Conservation (phyloP, 2,329 filamentous ascomycete genomes). For the Achaetomium macrosporum region DNA sequence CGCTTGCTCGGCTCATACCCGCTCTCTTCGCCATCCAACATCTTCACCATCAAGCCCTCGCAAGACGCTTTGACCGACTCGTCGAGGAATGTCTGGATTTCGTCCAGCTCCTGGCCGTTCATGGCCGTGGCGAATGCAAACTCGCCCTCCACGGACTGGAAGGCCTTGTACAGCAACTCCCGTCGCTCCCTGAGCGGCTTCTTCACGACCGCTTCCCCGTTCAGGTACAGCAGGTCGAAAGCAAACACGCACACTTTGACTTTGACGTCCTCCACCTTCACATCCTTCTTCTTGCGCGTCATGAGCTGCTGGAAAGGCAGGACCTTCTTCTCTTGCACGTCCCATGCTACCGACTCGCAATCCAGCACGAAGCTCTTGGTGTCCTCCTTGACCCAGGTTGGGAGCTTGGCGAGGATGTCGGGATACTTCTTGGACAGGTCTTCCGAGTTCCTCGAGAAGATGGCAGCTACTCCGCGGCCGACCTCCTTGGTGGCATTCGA, state of each 20-base stretch:
- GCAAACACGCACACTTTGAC: slow-evolving; percentile 97
- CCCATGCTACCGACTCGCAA: slow-evolving; percentile 97
- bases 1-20: slow-evolving; percentile 95
- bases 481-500: slow-evolving; percentile 58
- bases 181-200: slow-evolving; percentile 81
- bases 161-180: slow-evolving; percentile 65
- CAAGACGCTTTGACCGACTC: slow-evolving; percentile 94
- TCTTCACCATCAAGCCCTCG: slow-evolving; percentile 98
- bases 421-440: slow-evolving; percentile 97
- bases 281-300: slow-evolving; percentile 96
- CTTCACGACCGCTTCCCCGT: slow-evolving; percentile 83
- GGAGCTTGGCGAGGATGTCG: slow-evolving; percentile 82
- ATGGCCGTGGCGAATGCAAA: slow-evolving; percentile 85
- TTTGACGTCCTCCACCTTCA: slow-evolving; percentile 90
- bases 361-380: slow-evolving; percentile 97
- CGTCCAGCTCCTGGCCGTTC: slow-evolving; percentile 82
- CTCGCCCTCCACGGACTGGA: slow-evolving; percentile 76
- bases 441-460: slow-evolving; percentile 96
- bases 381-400: slow-evolving; percentile 81
- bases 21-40: slow-evolving; percentile 88
- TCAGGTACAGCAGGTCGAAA: slow-evolving; percentile 89
- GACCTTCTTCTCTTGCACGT: slow-evolving; percentile 89
- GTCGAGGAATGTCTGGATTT: slow-evolving; percentile 87
- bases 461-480: slow-evolving; percentile 72
- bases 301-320: slow-evolving; percentile 96